These are phyloP conservation scores for Irpex sp. DNA, from an alignment of 1,284 basidiomycete species.

Conservation along the genomic window DNA sequence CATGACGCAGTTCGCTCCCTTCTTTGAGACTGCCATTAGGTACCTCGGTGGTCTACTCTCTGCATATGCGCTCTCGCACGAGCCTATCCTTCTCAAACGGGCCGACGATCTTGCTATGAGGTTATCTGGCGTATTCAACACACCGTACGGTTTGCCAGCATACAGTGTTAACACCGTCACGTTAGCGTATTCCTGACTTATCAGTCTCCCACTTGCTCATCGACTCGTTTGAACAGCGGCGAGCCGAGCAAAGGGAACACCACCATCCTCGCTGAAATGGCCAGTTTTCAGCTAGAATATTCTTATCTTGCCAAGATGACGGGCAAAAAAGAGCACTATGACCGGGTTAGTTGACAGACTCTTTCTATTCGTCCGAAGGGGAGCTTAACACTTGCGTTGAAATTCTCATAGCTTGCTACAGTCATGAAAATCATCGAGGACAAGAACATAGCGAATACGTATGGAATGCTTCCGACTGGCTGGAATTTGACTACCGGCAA, in stretches of 20 bases:
- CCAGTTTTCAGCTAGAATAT: conserved; percentile 60
- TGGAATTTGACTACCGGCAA: conserved; percentile 45
- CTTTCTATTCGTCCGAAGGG: not conserved
- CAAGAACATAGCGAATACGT: conserved; percentile 36
- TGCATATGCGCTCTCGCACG: conserved; percentile 64
- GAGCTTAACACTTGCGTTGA: not conserved
- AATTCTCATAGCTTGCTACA: not conserved
- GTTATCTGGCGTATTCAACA: conserved; percentile 51
- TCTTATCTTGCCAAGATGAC: conserved; percentile 64
- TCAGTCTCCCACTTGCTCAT: not conserved
- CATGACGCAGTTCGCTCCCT: conserved; percentile 33
- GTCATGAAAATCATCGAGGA: conserved; percentile 41
- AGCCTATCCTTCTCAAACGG: conserved; percentile 44
- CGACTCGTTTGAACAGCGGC: conserved; percentile 1
- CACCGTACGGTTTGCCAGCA: conserved; percentile 45
- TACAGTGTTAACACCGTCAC: conserved; percentile 42
- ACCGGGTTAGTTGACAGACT: conserved; percentile 33
- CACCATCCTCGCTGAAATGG: conserved; percentile 39
- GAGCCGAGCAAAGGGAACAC: conserved; percentile 5
- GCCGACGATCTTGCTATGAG: conserved; percentile 49
- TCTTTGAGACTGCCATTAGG: conserved; percentile 77
- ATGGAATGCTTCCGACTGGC: conserved; percentile 52
- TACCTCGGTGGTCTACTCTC: conserved; percentile 73
- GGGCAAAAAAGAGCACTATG: conserved; percentile 47
- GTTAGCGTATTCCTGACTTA: conserved; percentile 22